phyloP scores from a whole-genome alignment of 2,329 filamentous ascomycete species.

The Colletotrichum sp. region DNA sequence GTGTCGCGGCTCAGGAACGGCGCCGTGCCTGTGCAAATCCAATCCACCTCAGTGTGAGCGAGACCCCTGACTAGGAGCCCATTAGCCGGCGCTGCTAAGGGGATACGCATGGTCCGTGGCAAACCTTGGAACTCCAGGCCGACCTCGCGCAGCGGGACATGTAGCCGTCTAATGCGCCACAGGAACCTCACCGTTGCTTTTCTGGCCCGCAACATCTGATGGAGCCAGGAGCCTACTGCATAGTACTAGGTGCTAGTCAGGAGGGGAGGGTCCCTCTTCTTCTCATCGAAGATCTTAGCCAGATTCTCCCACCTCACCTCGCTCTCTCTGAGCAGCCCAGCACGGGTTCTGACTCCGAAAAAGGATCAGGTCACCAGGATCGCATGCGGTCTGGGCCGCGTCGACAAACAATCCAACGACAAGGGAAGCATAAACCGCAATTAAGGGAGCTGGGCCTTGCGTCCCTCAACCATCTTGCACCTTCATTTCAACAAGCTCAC shows the following conservation, averaged over 20 bases:
- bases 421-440: slow-evolving; percentile 5
- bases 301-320: not conserved
- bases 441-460: not conserved
- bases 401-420: not conserved
- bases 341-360: not conserved
- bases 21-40: not conserved
- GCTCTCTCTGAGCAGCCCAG: not conserved
- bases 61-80: slow-evolving; percentile 14
- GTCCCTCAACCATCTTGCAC: not conserved
- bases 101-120: not conserved
- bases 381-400: not conserved
- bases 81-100: not conserved
- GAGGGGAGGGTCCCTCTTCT: not conserved
- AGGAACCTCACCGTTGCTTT: not conserved
- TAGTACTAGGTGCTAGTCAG: not conserved
- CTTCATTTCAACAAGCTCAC: not conserved
- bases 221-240: not conserved
- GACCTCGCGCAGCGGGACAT: not conserved
- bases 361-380: not conserved
- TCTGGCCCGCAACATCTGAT: not conserved
- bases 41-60: not conserved
- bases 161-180: slow-evolving; percentile 10
- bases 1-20: slow-evolving; percentile 18
- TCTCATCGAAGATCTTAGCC: not conserved
- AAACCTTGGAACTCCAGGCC: not conserved